These are phyloP conservation scores for Nemania bipapillata DNA, from an alignment of 2,329 filamentous ascomycete genomes.

Conservation along the genomic window DNA sequence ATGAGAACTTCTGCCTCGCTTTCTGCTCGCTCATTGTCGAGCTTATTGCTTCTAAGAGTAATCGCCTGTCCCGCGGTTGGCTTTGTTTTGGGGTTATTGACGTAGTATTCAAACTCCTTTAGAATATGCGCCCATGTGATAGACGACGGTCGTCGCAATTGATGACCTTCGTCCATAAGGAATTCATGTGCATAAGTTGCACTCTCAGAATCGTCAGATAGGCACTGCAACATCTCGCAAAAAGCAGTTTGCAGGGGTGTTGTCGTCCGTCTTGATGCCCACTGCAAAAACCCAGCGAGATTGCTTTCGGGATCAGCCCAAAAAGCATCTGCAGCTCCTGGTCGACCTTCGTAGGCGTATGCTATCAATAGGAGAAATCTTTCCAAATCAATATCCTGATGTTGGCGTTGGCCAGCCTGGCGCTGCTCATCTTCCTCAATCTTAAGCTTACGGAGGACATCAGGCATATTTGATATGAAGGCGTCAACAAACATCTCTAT, in stretches of 20 bases:
- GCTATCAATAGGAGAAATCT: slow-evolving; percentile 92
- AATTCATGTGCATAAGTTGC: slow-evolving; percentile 89
- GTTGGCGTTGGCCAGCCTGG: slow-evolving; percentile 71
- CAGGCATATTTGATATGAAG: slow-evolving; percentile 94
- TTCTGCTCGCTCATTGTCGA: slow-evolving; percentile 75
- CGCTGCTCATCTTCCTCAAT: slow-evolving; percentile 90
- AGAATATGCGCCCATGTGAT: slow-evolving; percentile 95
- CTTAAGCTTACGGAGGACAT: slow-evolving; percentile 85
- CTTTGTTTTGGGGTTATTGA: slow-evolving; percentile 79
- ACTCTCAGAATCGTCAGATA: slow-evolving; percentile 83
- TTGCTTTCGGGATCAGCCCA: slow-evolving; percentile 95
- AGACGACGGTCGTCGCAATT: slow-evolving; percentile 82
- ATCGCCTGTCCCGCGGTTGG: slow-evolving; percentile 66
- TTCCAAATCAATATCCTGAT: slow-evolving; percentile 80
- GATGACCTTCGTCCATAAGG: slow-evolving; percentile 82
- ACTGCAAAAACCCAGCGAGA: slow-evolving; percentile 91
- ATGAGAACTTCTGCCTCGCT: slow-evolving; percentile 91
- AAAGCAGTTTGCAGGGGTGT: slow-evolving; percentile 96
- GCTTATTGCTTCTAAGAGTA: slow-evolving; percentile 68
- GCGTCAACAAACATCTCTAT: slow-evolving; percentile 89
- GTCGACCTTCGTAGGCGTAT: slow-evolving; percentile 86
- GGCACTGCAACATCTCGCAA: slow-evolving; percentile 92
- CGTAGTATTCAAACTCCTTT: slow-evolving; percentile 86
- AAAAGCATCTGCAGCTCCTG: slow-evolving; percentile 86
- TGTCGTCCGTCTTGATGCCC: slow-evolving; percentile 94